phyloP scores from a whole-genome alignment of 2,329 filamentous ascomycete species.

The Cercospora sp. region DNA sequence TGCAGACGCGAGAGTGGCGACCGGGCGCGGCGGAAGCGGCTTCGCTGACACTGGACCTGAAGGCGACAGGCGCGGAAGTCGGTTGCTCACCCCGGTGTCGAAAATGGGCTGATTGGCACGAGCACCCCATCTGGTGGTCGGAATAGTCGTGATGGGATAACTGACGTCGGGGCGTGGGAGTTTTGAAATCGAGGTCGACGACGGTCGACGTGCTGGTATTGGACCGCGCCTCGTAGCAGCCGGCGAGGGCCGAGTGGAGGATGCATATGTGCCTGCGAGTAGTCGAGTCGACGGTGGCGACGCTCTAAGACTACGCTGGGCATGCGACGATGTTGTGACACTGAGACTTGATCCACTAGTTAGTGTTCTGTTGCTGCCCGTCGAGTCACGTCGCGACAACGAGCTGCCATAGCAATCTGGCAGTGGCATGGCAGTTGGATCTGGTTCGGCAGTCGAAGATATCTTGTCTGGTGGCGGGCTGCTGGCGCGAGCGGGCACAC shows the following conservation, averaged over 20 bases:
- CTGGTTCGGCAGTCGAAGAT: background rate
- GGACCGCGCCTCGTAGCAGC: conserved; percentile 12
- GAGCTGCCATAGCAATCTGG: background rate
- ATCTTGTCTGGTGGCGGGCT: background rate
- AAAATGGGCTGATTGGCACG: conserved; percentile 5
- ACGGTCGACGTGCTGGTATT: background rate
- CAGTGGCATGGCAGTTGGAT: background rate
- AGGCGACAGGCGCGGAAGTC: background rate
- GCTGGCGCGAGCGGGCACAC: background rate
- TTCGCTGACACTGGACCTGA: conserved; percentile 31
- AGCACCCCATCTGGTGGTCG: conserved; percentile 4
- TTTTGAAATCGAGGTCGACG: conserved; percentile 3
- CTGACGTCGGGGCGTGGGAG: background rate
- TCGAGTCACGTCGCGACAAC: background rate
- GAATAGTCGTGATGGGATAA: background rate
- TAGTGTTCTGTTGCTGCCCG: conserved; percentile 5
- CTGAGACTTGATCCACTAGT: background rate
- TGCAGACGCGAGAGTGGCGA: conserved; percentile 37
- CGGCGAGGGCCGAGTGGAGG: conserved; percentile 28
- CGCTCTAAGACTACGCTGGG: background rate
- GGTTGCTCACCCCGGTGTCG: conserved; percentile 7
- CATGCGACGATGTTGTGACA: background rate
- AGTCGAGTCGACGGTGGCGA: conserved; percentile 4
- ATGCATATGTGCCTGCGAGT: conserved; percentile 33
- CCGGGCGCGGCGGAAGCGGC: conserved; percentile 44